phyloP scores from a whole-genome alignment of 768 basidiomycete species.

The Amanita fuliginea region DNA sequence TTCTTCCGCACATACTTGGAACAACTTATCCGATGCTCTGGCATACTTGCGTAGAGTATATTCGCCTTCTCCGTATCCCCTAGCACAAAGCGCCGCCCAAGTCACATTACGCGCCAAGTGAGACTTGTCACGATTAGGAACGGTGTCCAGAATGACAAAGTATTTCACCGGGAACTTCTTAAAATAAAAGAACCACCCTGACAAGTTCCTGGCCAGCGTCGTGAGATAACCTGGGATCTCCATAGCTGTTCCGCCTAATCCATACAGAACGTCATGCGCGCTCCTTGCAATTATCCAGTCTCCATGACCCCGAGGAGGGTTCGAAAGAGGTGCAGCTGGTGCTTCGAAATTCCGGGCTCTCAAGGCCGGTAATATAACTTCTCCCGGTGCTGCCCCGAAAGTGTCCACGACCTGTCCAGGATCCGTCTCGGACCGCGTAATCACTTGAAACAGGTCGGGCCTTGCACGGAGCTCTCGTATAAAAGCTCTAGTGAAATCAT shows the following conservation, averaged over 20 bases:
- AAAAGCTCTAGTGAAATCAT: conserved; percentile 16
- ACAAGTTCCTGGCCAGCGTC: not conserved
- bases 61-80: conserved; percentile 14
- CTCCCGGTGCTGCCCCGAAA: conserved; percentile 15
- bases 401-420: conserved; percentile 12
- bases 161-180: conserved; percentile 21
- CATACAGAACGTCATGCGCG: not conserved
- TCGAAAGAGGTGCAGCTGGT: not conserved
- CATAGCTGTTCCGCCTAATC: not conserved
- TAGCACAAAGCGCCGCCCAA: conserved; percentile 20
- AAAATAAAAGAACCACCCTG: conserved; percentile 17
- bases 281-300: not conserved
- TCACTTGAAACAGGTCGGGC: conserved; percentile 20
- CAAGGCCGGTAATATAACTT: not conserved
- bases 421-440: conserved; percentile 18
- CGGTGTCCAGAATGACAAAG: conserved; percentile 17
- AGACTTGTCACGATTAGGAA: conserved; percentile 8
- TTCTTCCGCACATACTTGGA: conserved; percentile 9
- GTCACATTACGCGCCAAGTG: conserved; percentile 13
- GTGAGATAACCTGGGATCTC: not conserved
- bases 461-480: conserved; percentile 17
- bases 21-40: conserved; percentile 6
- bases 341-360: not conserved
- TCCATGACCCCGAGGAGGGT: not conserved
- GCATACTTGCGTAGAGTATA: conserved; percentile 4